phyloP scores from a whole-genome alignment of 2,329 filamentous ascomycete genomes.

The Lomentospora prolificans region DNA sequence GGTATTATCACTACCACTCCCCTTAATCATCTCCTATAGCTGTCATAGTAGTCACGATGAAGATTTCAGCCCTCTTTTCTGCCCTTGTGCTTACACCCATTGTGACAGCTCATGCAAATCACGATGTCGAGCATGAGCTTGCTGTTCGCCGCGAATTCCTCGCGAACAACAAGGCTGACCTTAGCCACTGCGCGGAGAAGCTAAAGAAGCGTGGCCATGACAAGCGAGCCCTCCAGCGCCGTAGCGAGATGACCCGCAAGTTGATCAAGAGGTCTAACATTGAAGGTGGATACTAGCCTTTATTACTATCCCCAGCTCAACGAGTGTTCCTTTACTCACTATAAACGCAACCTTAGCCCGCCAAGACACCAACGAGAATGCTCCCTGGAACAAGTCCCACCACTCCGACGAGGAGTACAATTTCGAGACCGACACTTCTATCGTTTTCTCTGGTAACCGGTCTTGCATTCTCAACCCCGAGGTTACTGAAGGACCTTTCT shows the following conservation, averaged over 20 bases:
- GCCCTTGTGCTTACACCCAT: constrained; percentile 11
- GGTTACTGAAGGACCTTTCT: constrained; percentile 38
- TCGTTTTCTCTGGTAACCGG: constrained; percentile 24
- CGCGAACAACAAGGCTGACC: constrained; percentile 28
- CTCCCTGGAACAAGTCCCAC: constrained; percentile 15
- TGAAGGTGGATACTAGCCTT: constrained; percentile 5
- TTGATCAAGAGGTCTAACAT: constrained; percentile 28
- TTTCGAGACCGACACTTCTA: constrained; percentile 17
- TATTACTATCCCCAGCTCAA: neutral
- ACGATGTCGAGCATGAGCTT: constrained; percentile 36
- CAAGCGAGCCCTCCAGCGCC: constrained; percentile 32
- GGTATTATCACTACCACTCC: neutral
- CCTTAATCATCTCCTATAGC: too few species aligned
- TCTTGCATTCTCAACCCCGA: constrained; percentile 41
- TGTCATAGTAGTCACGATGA: neutral
- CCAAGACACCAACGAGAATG: neutral
- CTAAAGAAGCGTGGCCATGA: constrained; percentile 37
- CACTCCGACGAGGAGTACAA: constrained; percentile 22
- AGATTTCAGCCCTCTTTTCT: neutral
- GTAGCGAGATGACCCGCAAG: constrained; percentile 28
- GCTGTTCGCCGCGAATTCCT: constrained; percentile 38
- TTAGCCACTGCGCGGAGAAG: constrained; percentile 35
- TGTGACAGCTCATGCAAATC: constrained; percentile 34
- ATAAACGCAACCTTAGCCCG: neutral
- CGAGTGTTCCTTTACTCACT: neutral